Percentiles rank a stretch among this genome's conserved stretches.
Conservation (phyloP, 1,284 basidiomycete genomes). For the Ganoderma meredithae region DNA sequence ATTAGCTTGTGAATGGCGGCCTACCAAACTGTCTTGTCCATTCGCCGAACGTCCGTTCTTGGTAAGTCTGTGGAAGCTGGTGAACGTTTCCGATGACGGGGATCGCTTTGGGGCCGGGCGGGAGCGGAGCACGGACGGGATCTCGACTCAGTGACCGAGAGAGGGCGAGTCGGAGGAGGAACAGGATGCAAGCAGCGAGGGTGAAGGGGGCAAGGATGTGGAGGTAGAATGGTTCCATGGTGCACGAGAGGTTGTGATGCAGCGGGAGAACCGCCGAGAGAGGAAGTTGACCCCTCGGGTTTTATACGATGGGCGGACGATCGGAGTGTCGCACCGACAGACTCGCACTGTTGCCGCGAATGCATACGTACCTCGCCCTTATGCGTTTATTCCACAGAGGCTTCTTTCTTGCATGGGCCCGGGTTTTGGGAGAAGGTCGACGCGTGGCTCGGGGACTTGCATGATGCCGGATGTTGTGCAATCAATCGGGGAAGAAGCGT, state of each 20-base stretch:
- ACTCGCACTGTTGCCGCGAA: slow-evolving; percentile 17
- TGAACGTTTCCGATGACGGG: slow-evolving; percentile 59
- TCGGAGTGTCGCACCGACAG: slow-evolving; percentile 25
- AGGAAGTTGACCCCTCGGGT: slow-evolving; percentile 18
- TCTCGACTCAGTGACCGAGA: slow-evolving; percentile 12
- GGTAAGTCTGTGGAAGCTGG: slow-evolving; percentile 49
- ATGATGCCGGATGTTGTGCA: slow-evolving; percentile 18
- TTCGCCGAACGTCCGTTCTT: slow-evolving; percentile 48
- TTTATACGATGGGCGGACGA: slow-evolving; percentile 28
- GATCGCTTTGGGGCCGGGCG: slow-evolving; percentile 55
- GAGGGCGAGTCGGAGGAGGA: slow-evolving; percentile 24
- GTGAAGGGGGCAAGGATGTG: slow-evolving; percentile 25
- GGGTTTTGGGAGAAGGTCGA: slow-evolving; percentile 18
- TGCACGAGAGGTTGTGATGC: slow-evolving; percentile 1
- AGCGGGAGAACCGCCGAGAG: slow-evolving; percentile 14
- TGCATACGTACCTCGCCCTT: slow-evolving; percentile 18
- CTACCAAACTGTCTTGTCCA: slow-evolving; percentile 41
- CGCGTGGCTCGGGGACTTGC: slow-evolving; percentile 24
- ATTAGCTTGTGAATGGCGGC: not conserved
- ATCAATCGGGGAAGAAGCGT: slow-evolving; percentile 26
- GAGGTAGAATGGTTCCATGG: slow-evolving; percentile 22
- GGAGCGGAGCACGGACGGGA: slow-evolving; percentile 32
- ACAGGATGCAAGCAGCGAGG: slow-evolving; percentile 24
- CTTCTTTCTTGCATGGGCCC: slow-evolving; percentile 15
- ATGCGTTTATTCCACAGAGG: slow-evolving; percentile 6